Percentiles rank a stretch among this genome's conserved stretches.
Conservation (phyloP, 2,329 filamentous ascomycete species). For the Albophoma yamanashiensis region DNA sequence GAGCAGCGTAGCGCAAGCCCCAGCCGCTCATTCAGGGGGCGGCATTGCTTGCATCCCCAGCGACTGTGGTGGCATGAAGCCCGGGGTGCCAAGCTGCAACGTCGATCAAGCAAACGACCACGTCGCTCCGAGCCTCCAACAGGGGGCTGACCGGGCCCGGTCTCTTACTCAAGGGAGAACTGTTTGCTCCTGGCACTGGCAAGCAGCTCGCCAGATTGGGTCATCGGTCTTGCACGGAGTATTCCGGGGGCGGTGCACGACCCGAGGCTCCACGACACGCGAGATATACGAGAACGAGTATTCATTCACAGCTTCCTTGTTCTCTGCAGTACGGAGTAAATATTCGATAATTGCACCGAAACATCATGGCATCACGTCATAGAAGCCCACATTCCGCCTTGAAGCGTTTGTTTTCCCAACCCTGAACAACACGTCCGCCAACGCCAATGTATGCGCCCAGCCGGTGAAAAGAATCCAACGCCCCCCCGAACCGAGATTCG, state of each 20-base stretch:
- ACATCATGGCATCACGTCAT: background rate
- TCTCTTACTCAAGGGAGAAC: background rate
- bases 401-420: background rate
- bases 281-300: background rate
- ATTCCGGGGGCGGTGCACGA: too few species aligned
- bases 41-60: background rate
- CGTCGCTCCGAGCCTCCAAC: background rate
- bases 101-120: background rate
- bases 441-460: background rate
- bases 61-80: background rate
- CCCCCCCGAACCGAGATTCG: background rate
- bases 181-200: background rate
- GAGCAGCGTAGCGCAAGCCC: background rate
- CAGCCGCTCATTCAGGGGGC: background rate
- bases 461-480: background rate
- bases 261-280: background rate
- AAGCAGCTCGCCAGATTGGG: background rate
- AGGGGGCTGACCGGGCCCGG: background rate
- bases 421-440: background rate
- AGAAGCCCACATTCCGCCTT: background rate
- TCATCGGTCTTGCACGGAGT: background rate
- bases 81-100: background rate
- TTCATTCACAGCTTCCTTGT: background rate
- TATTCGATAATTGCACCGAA: background rate
- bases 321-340: background rate